A percentile compares a stretch with the other conserved stretches of the same genome.
These are phyloP conservation scores for Speleostelium caveatum DNA, from an alignment of 78 protist species.

Conservation along the genomic window DNA sequence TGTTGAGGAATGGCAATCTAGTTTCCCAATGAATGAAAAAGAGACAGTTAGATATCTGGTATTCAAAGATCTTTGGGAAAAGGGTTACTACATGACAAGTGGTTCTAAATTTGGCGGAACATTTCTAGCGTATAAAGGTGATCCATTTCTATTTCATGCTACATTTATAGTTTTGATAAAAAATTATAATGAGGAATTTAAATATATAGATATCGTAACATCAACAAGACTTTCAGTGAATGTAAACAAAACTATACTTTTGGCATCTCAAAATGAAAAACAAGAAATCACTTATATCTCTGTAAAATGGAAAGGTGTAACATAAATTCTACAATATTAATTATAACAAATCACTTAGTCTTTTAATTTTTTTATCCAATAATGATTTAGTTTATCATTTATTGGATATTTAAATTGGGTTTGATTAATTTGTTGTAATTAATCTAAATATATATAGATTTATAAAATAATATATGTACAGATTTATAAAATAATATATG, in stretches of 20 bases:
- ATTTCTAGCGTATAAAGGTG: constrained; percentile 78
- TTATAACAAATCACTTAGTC: too few species aligned
- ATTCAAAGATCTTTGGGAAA: constrained; percentile 70
- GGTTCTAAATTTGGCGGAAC: constrained; percentile 86
- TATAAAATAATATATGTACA: too few species aligned
- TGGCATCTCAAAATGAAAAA: constrained; percentile 8
- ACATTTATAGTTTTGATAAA: constrained; percentile 32
- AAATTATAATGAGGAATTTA: not conserved
- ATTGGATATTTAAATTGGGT: too few species aligned
- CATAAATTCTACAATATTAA: not conserved
- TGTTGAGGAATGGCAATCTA: not conserved
- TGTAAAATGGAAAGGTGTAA: constrained; percentile 53
- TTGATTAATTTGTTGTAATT: too few species aligned
- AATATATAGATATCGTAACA: constrained; percentile 9
- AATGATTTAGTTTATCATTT: too few species aligned
- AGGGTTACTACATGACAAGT: constrained; percentile 63
- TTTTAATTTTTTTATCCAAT: too few species aligned
- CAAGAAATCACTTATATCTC: not conserved
- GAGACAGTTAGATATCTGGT: constrained; percentile 2
- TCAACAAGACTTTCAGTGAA: constrained; percentile 42
- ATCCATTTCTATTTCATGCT: constrained; percentile 52
- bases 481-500: too few species aligned
- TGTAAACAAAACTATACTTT: constrained; percentile 48
- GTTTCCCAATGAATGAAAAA: not conserved
- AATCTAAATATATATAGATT: too few species aligned